Evolutionary conservation across 1,139 yeast species (phyloP), one percentile per base, ranked within the genome.

Genomic region (Yarrowia galli): DNA sequence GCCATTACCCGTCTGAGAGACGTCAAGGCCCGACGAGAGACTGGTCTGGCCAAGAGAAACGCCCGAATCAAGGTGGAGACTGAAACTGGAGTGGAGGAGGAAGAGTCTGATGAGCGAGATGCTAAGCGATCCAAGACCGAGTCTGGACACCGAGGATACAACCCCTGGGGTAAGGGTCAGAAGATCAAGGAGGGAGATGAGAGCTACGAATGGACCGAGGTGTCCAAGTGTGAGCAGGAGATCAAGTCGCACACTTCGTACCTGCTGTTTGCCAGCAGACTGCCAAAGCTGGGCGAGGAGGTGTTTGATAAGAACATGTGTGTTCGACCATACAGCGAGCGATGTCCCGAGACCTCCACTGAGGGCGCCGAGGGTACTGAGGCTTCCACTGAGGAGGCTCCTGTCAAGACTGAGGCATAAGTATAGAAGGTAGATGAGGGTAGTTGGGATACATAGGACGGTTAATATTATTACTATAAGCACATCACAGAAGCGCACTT

Each of bases 171-270:
- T 7, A 89, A 87, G 75, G 93, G 95, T 7, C 79, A 82, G 69
- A 84, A 97, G 72, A 84, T 96, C 49, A 85, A 84, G 73, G 98
- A 93, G 79, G 99, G 99, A 66, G 98, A 95, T 74, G 86, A 82
- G 12, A 83, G 83, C 7, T 95, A 82, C 77, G 80, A 84, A 43
- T 96, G 99, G 99, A 81, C 83, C 70, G 84, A 91, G 71, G 96
- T 93, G 28, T 87, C 97, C 18, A 88, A 87, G 75, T 82, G 89
- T 3, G 99, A 95, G 76, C 75, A 87, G 4, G 98, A 95, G 74
- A 83, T 95, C 74, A 95, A 93, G 79, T 89, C 93, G 25, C 99
- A 96, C 73, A 96, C 99, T 0, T 92, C 98, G 0, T 96, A 92
- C 76, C 81, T 96, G 75, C 92, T 98, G 1, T 96, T 96, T 84